Evolutionary conservation across 371 early-diverging fungal species (phyloP).

Genomic region (Entomophthora muscae): DNA sequence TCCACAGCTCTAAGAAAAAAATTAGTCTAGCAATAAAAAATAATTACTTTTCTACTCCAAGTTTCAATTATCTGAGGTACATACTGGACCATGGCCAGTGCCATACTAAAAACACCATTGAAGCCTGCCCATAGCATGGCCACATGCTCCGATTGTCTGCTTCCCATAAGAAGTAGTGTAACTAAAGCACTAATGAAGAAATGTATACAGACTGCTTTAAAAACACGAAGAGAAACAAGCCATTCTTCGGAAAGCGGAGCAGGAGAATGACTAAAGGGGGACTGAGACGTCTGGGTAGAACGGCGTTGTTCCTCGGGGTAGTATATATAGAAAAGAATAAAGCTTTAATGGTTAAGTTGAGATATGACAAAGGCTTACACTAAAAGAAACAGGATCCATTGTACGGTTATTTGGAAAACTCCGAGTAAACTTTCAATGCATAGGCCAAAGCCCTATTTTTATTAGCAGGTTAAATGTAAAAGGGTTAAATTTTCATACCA

Average conservation of each 20-base stretch:
- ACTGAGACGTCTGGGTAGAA: constrained; percentile 12
- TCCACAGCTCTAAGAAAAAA: constrained; percentile 39
- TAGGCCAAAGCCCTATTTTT: constrained; percentile 16
- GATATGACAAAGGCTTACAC: too few species aligned
- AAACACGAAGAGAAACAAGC: constrained; percentile 34
- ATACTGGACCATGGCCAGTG: constrained; percentile 63
- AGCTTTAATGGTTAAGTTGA: constrained; percentile 18
- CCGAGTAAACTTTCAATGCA: constrained; percentile 76
- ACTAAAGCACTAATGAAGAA: constrained; percentile 30
- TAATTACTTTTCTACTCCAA: constrained; percentile 37
- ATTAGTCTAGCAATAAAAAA: neutral
- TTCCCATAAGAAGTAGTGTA: constrained; percentile 28
- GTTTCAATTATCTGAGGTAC: constrained; percentile 80
- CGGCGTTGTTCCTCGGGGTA: constrained; percentile 45
- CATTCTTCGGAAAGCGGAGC: constrained; percentile 34
- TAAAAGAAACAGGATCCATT: constrained; percentile 56
- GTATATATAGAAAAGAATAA: constrained; percentile 55
- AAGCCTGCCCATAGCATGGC: constrained; percentile 47
- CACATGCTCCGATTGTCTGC: constrained; percentile 29
- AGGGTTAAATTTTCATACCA: constrained; percentile 26
- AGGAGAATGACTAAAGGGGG: constrained; percentile 11
- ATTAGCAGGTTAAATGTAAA: neutral
- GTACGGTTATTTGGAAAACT: constrained; percentile 57
- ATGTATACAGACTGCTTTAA: constrained; percentile 35
- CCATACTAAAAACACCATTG: constrained; percentile 55